Base-by-base conservation (phyloP, 805 yeast genomes). In the Debaryomyces hansenii region DNA sequence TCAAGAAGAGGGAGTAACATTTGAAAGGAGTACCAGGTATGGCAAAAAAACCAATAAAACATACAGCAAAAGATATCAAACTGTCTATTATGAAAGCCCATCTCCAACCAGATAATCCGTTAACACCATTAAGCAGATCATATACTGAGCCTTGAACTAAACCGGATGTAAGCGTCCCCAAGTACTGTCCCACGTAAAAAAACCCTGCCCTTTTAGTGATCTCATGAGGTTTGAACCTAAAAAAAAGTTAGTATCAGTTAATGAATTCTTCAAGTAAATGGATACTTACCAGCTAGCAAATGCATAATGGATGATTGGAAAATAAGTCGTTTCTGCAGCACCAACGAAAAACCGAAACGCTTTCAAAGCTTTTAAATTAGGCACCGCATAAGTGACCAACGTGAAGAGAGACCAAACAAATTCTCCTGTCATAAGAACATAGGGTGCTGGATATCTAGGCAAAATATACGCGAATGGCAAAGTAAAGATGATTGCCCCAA, bases 51-150 rank as follows among this genome's bases (percentile, higher is more conserved):
- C 86, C 87, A 42, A 79, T 48, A 6, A 84, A 9, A 5, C 84
- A 86, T 32, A 85, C 77, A 2, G 73, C 80, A 21, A 84, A 56
- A 4, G 85, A 79, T 41, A 85, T 74, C 40, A 79, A 56, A 10
- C 84, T 84, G 59, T 84, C 88, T 50, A 85, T 73, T 40, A 85
- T 79, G 56, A 82, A 85, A 59, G 82, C 79, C 90, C 90, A 85
- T 68, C 83, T 73, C 90, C 90, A 85, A 10, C 87, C 82, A 7
- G 74, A 72, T 10, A 79, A 64, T 0, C 88, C 88, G 39, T 61
- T 57, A 9, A 59, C 66, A 27, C 85, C 87, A 44, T 72, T 64
- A 52, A 85, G 58, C 34, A 63, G 53, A 18, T 70, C 55, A 46
- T 67, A 75, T 24, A 83, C 73, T 9, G 83, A 78, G 14, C 84